Evolutionary conservation across 441 rosid genomes (phyloP), one percentile per base, ranked within the genome.

Genomic region (Dalechampia spathulata): DNA sequence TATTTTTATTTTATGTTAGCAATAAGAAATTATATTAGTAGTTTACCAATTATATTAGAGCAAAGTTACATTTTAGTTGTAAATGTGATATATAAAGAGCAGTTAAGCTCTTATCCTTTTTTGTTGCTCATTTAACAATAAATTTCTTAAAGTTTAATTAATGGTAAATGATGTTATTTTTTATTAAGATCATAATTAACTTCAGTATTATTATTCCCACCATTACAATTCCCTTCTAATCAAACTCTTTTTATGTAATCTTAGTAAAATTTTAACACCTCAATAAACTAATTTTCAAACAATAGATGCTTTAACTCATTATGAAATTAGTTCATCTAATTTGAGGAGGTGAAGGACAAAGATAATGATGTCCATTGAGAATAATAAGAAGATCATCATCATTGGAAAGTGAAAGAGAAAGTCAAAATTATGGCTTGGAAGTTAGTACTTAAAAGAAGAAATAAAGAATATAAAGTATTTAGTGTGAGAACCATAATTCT

Each of bases 261-360:
- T 76, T 76, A n/a, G 79, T 74, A n/a, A 55, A 78, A 73, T 70
- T 79, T 82, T 52, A 89, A 70, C 42, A 81, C 92, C 55, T 89
- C 96, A 22, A 70, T 76, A 55, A 89, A 86, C 94, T 89, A 89
- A 41, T 66, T 54, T 61, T 86, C 96, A 3, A 86, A 80, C 78
- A 73, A 86, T 2, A 95, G 95, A 21, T 86, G 86, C 41, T 39
- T 66, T 72, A 73, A 48, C 60, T 70, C 16, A 12, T 39, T 54
- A 37, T n/a, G 8, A 30, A 4, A 3, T 8, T 30, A 8, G 50
- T 22, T 43, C 21, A 58, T 40, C 95, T 61, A 58, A 89, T 71
- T 19, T 95, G 91, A 9, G 79, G 48, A n/a, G 76, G 62, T 1
- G 69, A 23, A 51, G 72, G 61, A 6, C 74, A 61, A 62, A 71